Evolutionary conservation across 2,329 filamentous ascomycete species (phyloP), one percentile per base, ranked within the genome.

Genomic region (Fusarium staphyleae): DNA sequence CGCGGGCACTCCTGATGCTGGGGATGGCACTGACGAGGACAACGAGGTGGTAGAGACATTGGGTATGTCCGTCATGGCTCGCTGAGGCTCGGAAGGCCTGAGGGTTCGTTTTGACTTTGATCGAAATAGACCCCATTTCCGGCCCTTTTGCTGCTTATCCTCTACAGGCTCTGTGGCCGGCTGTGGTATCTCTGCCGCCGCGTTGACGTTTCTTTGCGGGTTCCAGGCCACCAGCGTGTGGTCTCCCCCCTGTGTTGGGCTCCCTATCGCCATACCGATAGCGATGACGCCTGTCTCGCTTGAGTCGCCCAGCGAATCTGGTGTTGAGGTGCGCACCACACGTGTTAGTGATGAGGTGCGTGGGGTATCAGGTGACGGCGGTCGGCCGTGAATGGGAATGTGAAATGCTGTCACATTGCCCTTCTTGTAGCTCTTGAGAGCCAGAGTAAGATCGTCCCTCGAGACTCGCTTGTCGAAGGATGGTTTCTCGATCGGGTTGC

Each of bases 251-350:
- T 76, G 75, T n/a, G 78, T 75, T 18, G 89, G 89, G 66, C 88
- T 91, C 26, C 88, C 89, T 49, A 91, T 74, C 1, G 89, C 89
- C 80, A 92, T 87, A 9, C 89, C 89, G 56, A 92, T 91, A 62
- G 77, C 78, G 55, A 69, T 69, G n/a, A 71, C 58, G 10, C 66
- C 66, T 15, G 62, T 67, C 33, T 66, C 62, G 11, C 59, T 41
- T 13, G 47, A 42, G 3, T 77, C 77, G 24, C 68, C 70, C 45
- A 76, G 63, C 8, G 77, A 78, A 51, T 78, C 75, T 9, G 76
- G 73, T n/a, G 75, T 78, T 42, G 73, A 70, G 53, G 77, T 73
- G 58, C 75, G 72, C 16, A 74, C 66, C 18, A 73, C 66, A 13
- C 69, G 68, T 16, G 70, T 68, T 34, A 57, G 57, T 52, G 65